Conservation (phyloP, 2,329 filamentous ascomycete species). For the Ophiostoma ulmi region DNA sequence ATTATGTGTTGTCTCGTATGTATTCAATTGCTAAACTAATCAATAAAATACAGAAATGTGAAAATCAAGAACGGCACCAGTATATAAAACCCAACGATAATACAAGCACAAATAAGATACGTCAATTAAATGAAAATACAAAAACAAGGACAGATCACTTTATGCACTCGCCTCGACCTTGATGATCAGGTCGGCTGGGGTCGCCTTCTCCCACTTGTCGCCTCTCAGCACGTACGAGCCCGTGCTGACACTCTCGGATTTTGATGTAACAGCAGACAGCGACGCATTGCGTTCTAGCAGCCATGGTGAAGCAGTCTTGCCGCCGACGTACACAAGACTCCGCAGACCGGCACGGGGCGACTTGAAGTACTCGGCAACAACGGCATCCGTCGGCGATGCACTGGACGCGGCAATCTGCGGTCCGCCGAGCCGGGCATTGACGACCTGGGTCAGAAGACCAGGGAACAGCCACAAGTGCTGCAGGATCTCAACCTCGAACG, state of each 20-base stretch:
- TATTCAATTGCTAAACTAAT: not conserved
- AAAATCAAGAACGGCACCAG: not conserved
- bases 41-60: not conserved
- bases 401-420: conserved; percentile 33
- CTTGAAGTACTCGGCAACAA: conserved; percentile 27
- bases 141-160: not conserved
- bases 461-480: conserved; percentile 92
- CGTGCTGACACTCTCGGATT: not conserved
- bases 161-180: conserved; percentile 17
- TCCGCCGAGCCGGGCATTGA: conserved; percentile 67
- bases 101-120: not conserved
- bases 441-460: conserved; percentile 69
- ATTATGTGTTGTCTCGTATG: not conserved
- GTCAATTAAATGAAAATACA: not conserved
- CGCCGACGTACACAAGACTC: conserved; percentile 28
- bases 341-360: conserved; percentile 33
- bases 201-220: conserved; percentile 28
- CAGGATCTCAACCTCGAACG: conserved; percentile 85
- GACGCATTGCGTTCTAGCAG: conserved; percentile 29
- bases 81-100: not conserved
- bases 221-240: conserved; percentile 29
- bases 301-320: conserved; percentile 21
- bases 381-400: conserved; percentile 21
- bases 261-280: conserved; percentile 26
- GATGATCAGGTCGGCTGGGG: conserved; percentile 25